phyloP scores from a whole-genome alignment of 257 asterid genomes.

The Salvia splendens region DNA sequence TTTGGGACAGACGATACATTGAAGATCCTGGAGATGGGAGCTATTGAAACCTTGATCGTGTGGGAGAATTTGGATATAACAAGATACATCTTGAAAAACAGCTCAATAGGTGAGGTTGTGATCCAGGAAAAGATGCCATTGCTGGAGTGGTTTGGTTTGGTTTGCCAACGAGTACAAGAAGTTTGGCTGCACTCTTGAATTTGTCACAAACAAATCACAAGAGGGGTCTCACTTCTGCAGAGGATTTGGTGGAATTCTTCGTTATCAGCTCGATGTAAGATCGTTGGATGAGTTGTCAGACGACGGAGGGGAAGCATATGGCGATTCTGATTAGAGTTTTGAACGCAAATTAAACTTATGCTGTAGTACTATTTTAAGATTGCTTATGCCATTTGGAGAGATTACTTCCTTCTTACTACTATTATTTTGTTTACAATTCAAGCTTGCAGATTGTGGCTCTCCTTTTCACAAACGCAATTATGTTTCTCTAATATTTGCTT shows the following conservation, averaged over 20 bases:
- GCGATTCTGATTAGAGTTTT: slow-evolving; percentile 41
- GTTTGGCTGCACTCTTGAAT: slow-evolving; percentile 44
- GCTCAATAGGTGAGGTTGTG: slow-evolving; percentile 34
- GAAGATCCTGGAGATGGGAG: slow-evolving; percentile 45
- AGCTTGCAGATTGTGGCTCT: slow-evolving; percentile 15
- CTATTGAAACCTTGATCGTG: slow-evolving; percentile 40
- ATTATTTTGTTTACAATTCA: not conserved
- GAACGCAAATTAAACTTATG: not conserved
- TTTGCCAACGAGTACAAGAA: slow-evolving; percentile 44
- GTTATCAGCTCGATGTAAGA: slow-evolving; percentile 42
- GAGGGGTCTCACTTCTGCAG: slow-evolving; percentile 46
- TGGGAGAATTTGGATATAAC: slow-evolving; percentile 44
- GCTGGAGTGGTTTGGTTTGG: slow-evolving; percentile 48
- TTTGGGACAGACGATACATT: slow-evolving; percentile 41
- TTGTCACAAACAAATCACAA: slow-evolving; percentile 42
- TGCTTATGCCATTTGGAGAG: not conserved
- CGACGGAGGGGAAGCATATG: slow-evolving; percentile 35
- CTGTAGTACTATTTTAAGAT: not conserved
- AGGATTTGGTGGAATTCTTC: slow-evolving; percentile 47
- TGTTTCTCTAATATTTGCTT: slow-evolving; percentile 5
- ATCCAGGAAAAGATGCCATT: slow-evolving; percentile 39
- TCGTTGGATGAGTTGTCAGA: slow-evolving; percentile 43
- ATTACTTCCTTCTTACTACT: no score
- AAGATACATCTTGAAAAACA: slow-evolving; percentile 35
- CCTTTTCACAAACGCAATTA: slow-evolving; percentile 26